phyloP scores from a whole-genome alignment of 1,284 basidiomycete species.

The Phaffia rhodozyma region DNA sequence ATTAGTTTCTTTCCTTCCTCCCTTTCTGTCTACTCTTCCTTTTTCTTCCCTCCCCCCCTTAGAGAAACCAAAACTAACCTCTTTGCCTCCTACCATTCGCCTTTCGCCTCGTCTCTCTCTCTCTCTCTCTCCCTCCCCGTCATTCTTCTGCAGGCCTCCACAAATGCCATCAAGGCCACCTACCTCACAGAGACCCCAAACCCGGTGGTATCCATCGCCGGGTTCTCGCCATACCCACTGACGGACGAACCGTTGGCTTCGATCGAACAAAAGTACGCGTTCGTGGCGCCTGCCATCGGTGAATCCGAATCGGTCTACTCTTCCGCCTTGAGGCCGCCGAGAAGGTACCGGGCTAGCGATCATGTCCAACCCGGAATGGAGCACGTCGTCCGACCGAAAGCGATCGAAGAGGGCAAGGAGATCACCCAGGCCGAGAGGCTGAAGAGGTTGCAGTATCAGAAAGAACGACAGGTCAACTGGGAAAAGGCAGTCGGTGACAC shows the following conservation, averaged over 20 bases:
- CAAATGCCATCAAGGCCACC: slow-evolving; percentile 4
- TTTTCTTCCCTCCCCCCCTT: no score
- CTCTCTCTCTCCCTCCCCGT: background rate
- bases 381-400: no score
- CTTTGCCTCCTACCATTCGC: background rate
- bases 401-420: no score
- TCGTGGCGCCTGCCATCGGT: slow-evolving; percentile 4
- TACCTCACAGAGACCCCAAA: background rate
- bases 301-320: background rate
- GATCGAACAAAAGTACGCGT: background rate
- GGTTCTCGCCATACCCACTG: slow-evolving; percentile 1
- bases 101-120: background rate
- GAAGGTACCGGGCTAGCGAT: no score
- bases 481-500: no score
- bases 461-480: no score
- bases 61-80: background rate
- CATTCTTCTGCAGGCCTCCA: slow-evolving; percentile 1
- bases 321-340: no score
- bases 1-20: no score
- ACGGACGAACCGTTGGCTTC: background rate
- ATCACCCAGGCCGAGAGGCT: no score
- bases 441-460: no score
- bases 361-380: no score
- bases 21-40: background rate
- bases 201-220: background rate